Percentiles rank a stretch among this genome's conserved stretches.
These are phyloP conservation scores for Colletotrichum lini DNA, from an alignment of 2,329 filamentous ascomycete genomes.

Conservation along the genomic window DNA sequence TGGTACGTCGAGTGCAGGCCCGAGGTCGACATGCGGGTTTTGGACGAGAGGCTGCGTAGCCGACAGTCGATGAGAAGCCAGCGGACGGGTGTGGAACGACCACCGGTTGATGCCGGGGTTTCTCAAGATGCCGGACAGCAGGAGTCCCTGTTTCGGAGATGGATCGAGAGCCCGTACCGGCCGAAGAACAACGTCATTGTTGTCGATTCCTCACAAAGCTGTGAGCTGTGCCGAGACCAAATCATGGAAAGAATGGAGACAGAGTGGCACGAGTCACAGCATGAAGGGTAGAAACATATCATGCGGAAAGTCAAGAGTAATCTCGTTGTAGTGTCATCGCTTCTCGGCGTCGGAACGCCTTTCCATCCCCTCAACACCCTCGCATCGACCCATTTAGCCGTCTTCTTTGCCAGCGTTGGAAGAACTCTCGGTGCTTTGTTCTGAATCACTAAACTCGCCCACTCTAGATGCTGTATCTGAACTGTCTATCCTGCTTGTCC, in stretches of 20 bases:
- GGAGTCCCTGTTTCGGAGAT: constrained; percentile 47
- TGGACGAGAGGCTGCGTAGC: constrained; percentile 48
- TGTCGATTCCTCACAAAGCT: constrained; percentile 44
- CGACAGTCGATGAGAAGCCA: constrained; percentile 50
- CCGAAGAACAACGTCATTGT: constrained; percentile 46
- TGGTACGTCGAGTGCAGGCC: constrained; percentile 53
- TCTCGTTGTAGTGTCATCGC: too few species aligned
- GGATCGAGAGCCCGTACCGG: constrained; percentile 51
- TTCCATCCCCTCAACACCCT: too few species aligned
- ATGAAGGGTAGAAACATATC: too few species aligned
- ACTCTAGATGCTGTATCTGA: constrained; percentile 50
- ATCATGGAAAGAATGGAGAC: too few species aligned
- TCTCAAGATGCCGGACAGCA: constrained; percentile 9
- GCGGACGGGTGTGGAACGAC: constrained; percentile 46
- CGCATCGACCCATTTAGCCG: too few species aligned
- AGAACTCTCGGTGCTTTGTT: too few species aligned
- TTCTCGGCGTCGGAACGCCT: too few species aligned
- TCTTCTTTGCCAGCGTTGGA: too few species aligned
- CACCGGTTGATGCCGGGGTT: constrained; percentile 43
- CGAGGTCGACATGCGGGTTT: constrained; percentile 47
- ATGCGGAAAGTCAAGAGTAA: too few species aligned
- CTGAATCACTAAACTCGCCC: too few species aligned
- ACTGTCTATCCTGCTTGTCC: constrained; percentile 53
- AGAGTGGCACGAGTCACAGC: too few species aligned
- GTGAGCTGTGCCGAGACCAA: too few species aligned